phyloP scores from a whole-genome alignment of 108 stramenopile genomes.

The Cyclotella cryptica region DNA sequence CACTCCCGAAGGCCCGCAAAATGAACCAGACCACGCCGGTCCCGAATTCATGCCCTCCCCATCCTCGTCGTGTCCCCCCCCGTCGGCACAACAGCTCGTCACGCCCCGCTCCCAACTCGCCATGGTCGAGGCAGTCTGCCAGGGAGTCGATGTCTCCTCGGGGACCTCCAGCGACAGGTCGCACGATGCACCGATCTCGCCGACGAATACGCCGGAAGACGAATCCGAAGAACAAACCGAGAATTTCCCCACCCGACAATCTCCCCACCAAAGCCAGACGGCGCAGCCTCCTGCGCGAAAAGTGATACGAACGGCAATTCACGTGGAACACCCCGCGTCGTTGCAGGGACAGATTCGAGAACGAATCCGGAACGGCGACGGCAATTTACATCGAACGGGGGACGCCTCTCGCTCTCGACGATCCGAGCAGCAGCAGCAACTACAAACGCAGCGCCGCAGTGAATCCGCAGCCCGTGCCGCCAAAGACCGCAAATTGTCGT shows the following conservation, averaged over 20 bases:
- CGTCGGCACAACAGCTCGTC: constrained; percentile 4
- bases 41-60: constrained; percentile 2
- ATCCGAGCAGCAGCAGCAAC: neutral
- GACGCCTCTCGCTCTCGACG: too few relatives aligned
- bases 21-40: neutral
- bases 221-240: too few relatives aligned
- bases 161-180: neutral
- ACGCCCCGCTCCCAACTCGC: constrained; percentile 11
- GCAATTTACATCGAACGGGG: too few relatives aligned
- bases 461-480: neutral
- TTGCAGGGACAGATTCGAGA: too few relatives aligned
- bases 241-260: too few relatives aligned
- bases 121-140: constrained; percentile 23
- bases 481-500: constrained; percentile 5
- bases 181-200: neutral
- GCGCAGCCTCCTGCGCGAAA: too few relatives aligned
- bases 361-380: too few relatives aligned
- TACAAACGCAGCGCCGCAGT: neutral
- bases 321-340: too few relatives aligned
- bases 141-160: neutral
- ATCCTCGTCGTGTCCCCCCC: constrained; percentile 6
- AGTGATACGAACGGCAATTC: too few relatives aligned
- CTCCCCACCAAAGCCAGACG: too few relatives aligned
- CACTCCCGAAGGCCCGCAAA: neutral
- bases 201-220: neutral